Evolutionary conservation across 148 eudicot species (phyloP), one percentile per base, ranked within the genome.

Genomic region (Cornus florida): DNA sequence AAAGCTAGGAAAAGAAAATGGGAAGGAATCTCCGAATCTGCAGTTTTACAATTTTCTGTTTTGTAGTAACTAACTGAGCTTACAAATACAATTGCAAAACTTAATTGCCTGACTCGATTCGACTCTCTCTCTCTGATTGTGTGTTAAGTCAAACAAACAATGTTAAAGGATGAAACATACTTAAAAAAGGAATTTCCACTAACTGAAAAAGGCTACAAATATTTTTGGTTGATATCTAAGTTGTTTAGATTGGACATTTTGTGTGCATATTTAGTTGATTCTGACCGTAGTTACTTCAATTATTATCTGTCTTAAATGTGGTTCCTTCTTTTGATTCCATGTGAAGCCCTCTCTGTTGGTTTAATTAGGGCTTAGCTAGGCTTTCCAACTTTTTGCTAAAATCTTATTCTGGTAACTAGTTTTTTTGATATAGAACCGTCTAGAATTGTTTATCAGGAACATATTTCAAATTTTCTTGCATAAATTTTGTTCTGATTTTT

Each of bases 281-380:
- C 12, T 1, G 53, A 48, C 53, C 53, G 0, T 48, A 7, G 2
- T 48, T 48, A 48, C 10, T 48, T 48, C 53, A 7, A 48, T 48
- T 48, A 48, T 48, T 48, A 48, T 5, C 10, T 11, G 19, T 17
- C 19, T 19, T 57, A 57, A 12, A 12, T 16, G 64, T 69, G 23
- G 72, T 31, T 75, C 39, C 69, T 23, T 39, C 65, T 43, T 43
- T 39, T 69, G 3, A 20, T 35, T 62, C 60, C 60, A 43, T 69
- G 62, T 73, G 57, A 46, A 32, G 3, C 32, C 75, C 50, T 33
- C 53, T 33, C 28, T 60, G 50, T 11, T 41, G 24, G 32, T 60
- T 81, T n/a, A 22, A n/a, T 70, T 75, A 70, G 74, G 74, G 74
- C 24, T 60, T 11, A n/a, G 71, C 48, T 59, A 38, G 48, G 72